Evolutionary conservation across 805 yeast species (phyloP), one percentile per base, ranked within the genome.

Genomic region (Metschnikowia arizonensis): DNA sequence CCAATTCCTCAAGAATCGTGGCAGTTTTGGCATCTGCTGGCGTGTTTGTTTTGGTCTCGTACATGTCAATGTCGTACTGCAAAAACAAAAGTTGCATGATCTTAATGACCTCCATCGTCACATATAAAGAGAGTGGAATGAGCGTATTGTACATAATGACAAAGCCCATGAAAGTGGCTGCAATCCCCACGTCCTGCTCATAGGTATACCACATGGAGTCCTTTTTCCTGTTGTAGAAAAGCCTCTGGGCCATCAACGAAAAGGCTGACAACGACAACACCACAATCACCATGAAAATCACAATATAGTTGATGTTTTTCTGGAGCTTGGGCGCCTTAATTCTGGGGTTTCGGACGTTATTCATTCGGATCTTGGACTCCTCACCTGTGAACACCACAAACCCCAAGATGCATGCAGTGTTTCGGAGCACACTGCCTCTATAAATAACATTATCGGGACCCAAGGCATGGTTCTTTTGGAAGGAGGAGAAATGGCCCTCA

Each of bases 1-100:
- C 99, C 56, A 93, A 71, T 65, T 93, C 99, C 62, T 93, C 99
- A 52, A 93, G 76, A 53, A 93, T 88, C 0, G 97, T 87, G 0
- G 98, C 96, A 0, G 98, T 90, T 61, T 91, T 82, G 0, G 97
- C 95, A 56, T 87, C 96, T 39, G 96, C 91, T 0, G 96, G 96
- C 0, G 96, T 93, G 57, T 93, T 80, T 6, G 88, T 77, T 26
- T 79, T 85, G 14, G 72, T 73, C 61, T 93, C 88, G 58, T 91
- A 93, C 96, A 93, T 88, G 65, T 95, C 98, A 39, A 93, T 79
- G 65, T 93, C 99, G 78, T 82, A 82, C 60, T 88, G 95, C 58
- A 93, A 71, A 46, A 89, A 72, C 33, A 83, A 64, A 63, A 88
- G 76, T 63, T 93, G 99, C 69, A 85, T 80, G 6, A 86, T 85